Base-by-base conservation (phyloP, 2,329 filamentous ascomycete genomes). In the Zymoseptoria brevis region DNA sequence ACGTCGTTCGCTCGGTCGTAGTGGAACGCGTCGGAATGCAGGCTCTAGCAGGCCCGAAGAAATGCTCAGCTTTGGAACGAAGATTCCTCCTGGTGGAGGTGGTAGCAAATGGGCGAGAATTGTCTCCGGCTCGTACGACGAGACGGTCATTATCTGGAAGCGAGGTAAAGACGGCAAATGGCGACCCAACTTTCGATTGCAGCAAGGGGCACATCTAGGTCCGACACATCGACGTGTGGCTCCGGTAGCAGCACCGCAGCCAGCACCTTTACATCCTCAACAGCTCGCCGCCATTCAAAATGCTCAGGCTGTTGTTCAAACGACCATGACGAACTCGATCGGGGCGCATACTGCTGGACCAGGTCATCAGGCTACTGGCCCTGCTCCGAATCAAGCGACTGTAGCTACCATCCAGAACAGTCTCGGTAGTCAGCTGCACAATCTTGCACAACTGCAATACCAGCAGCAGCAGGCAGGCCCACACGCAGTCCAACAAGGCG, bases 61-160 rank as follows among this genome's bases (percentile, higher is more conserved):
- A 63, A 86, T 96, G 51, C 85, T 85, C 58, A 88, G 89, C 0
- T 85, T 89, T 54, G 92, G 92, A 0, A 90, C 92, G 16, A 94
- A 89, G 71, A 80, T 97, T 2, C 93, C 93, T 1, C 92, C 93
- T 0, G 93, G 93, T 11, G 92, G 93, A 22, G 93, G 93, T 48
- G 91, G 93, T 24, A 90, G 90, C 68, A 86, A 82, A 65, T 96
- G 93, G 78, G 90, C 88, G 8, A 87, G 92, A n/a, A 99, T 99
- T 60, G 90, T 99, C 3, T 96, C 92, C 6, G 94, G 94, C 2
- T 96, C 91, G 0, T 99, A 99, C 67, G 94, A 99, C 67, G 90
- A 96, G 75, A 92, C 86, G 9, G 90, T 99, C 66, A 92, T 96
- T 65, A 89, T 99, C 58, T 99, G 94, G 94, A 87, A 89, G 66